A percentile compares a stretch with the other conserved stretches of the same genome.
These are phyloP conservation scores for Cladosporium sp. DNA, from an alignment of 2,329 filamentous ascomycete species.

Conservation along the genomic window DNA sequence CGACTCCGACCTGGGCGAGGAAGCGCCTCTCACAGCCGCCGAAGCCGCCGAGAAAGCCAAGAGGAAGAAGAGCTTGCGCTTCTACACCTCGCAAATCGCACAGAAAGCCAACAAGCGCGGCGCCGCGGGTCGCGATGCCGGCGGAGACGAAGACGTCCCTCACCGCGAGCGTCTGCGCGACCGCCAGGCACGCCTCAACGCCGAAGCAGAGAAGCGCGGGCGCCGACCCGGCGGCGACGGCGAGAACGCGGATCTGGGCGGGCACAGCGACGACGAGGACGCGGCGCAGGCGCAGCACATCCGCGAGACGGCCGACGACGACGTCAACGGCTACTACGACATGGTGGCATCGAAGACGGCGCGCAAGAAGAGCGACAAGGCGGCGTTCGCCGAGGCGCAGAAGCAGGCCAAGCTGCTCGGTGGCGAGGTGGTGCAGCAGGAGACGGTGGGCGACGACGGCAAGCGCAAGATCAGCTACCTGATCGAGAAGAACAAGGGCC, in stretches of 20 bases:
- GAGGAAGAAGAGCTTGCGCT: slow-evolving; percentile 88
- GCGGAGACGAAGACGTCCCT: slow-evolving; percentile 80
- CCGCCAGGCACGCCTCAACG: slow-evolving; percentile 79
- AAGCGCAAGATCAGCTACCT: slow-evolving; percentile 91
- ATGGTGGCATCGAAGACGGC: slow-evolving; percentile 71
- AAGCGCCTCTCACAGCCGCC: slow-evolving; percentile 72
- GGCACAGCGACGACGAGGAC: slow-evolving; percentile 68
- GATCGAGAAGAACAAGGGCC: slow-evolving; percentile 97
- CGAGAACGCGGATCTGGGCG: slow-evolving; percentile 67
- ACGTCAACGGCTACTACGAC: slow-evolving; percentile 81
- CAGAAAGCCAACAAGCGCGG: slow-evolving; percentile 89
- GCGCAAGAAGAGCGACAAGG: slow-evolving; percentile 71
- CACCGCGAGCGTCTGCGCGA: slow-evolving; percentile 87
- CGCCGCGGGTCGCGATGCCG: slow-evolving; percentile 69
- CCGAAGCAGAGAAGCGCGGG: slow-evolving; percentile 83
- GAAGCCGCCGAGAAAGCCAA: slow-evolving; percentile 83
- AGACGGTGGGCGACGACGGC: slow-evolving; percentile 74
- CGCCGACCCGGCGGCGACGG: slow-evolving; percentile 50
- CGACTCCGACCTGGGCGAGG: slow-evolving; percentile 91
- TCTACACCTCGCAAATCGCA: slow-evolving; percentile 97
- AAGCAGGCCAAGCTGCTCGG: slow-evolving; percentile 56
- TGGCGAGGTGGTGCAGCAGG: slow-evolving; percentile 64
- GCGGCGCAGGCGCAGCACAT: slow-evolving; percentile 54
- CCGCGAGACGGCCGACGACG: slow-evolving; percentile 43
- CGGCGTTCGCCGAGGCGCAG: slow-evolving; percentile 62